Conservation (phyloP, 2,329 filamentous ascomycete genomes). For the Sporothrix humicola region DNA sequence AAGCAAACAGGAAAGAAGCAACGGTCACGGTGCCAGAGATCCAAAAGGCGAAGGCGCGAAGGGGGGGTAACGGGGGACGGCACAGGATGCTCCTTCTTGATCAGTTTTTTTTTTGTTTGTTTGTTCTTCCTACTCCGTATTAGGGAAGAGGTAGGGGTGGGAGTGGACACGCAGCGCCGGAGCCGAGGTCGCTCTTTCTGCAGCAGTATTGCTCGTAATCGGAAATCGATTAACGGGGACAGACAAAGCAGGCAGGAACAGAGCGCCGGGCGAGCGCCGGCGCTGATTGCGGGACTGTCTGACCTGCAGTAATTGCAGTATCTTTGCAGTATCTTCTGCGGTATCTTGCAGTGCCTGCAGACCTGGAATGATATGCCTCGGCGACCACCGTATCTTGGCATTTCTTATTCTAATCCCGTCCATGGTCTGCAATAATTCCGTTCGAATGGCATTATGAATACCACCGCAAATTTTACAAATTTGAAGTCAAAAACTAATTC, state of each 20-base stretch:
- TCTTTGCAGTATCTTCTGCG: neutral
- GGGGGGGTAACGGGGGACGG: neutral
- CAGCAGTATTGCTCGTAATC: neutral
- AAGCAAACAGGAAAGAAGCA: no score
- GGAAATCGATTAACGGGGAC: no score
- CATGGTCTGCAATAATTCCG: neutral
- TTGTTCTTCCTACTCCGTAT: neutral
- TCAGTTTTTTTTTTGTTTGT: neutral
- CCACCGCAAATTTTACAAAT: neutral
- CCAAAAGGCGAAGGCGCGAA: conserved; percentile 15
- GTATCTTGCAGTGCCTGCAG: neutral
- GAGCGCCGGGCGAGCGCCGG: conserved; percentile 3
- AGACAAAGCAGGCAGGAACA: no score
- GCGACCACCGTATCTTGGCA: neutral
- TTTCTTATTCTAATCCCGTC: neutral
- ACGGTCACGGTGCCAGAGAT: neutral
- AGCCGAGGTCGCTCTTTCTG: conserved; percentile 25
- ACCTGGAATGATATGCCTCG: neutral
- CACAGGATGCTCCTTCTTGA: conserved; percentile 2
- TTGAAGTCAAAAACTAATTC: neutral
- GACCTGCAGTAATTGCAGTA: neutral
- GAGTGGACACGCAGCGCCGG: neutral
- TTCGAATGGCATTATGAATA: neutral
- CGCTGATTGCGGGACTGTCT: neutral
- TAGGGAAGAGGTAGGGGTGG: neutral